Percentiles rank a stretch among this genome's conserved stretches.
These are phyloP conservation scores for Cordyceps sp. DNA, from an alignment of 2,329 filamentous ascomycete species.

Conservation along the genomic window DNA sequence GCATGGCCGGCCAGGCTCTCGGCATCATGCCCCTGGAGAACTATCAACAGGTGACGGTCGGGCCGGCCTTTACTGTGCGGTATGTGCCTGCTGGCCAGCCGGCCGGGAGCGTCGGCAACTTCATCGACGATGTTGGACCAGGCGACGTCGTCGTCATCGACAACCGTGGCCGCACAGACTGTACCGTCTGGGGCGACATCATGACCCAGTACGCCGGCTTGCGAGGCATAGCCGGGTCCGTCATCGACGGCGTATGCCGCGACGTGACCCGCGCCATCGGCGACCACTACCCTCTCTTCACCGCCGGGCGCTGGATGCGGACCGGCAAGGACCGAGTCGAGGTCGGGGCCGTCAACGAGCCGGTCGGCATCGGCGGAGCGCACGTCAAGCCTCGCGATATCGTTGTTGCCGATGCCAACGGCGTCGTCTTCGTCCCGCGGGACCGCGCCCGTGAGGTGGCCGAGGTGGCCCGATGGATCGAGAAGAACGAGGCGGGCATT, in stretches of 20 bases:
- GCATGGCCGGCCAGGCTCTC: constrained; percentile 5
- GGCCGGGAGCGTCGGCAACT: constrained; percentile 12
- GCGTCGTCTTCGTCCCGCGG: constrained; percentile 8
- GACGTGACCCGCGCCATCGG: constrained; percentile 13
- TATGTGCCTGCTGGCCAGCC: constrained; percentile 9
- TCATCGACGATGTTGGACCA: constrained; percentile 14
- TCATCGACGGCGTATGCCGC: constrained; percentile 16
- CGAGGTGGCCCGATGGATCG: not conserved
- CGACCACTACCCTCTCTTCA: constrained; percentile 14
- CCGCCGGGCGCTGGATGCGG: constrained; percentile 15
- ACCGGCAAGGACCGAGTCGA: constrained; percentile 16
- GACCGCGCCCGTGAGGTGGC: not conserved
- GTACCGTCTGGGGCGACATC: constrained; percentile 18
- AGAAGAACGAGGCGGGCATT: not conserved
- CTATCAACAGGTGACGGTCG: constrained; percentile 12
- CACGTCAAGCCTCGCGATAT: constrained; percentile 12
- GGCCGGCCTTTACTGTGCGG: constrained; percentile 16
- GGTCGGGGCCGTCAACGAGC: constrained; percentile 12
- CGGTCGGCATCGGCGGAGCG: constrained; percentile 12
- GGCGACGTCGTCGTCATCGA: constrained; percentile 16
- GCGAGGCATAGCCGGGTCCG: constrained; percentile 13
- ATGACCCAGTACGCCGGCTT: constrained; percentile 17
- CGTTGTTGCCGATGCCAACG: constrained; percentile 12
- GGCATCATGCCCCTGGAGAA: constrained; percentile 8
- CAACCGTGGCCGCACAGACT: constrained; percentile 15